Conservation (phyloP, 2,329 filamentous ascomycete species). For the Colletotrichum endophyticum region DNA sequence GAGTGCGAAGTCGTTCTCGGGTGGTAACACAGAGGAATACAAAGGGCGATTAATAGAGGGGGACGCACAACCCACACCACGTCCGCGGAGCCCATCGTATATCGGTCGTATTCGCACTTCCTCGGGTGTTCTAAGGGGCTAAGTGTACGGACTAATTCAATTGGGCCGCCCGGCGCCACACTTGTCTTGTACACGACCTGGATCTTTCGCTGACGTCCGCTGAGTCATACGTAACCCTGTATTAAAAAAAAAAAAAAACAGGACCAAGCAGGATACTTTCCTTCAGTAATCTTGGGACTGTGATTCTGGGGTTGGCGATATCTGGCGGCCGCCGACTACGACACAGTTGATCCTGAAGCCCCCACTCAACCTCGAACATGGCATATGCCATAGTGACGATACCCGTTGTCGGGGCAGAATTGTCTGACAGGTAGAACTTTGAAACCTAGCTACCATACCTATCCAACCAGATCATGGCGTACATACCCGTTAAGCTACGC, state of each 20-base stretch:
- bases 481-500: neutral
- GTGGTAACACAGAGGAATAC: neutral
- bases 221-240: neutral
- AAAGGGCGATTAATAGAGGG: constrained; percentile 7
- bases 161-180: constrained; percentile 9
- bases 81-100: constrained; percentile 14
- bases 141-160: neutral
- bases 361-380: neutral
- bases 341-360: neutral
- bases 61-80: neutral
- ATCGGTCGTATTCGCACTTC: constrained; percentile 5
- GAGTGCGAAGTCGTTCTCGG: neutral
- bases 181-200: neutral
- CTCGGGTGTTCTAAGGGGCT: constrained; percentile 4
- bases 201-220: neutral
- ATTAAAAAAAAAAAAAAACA: neutral
- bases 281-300: neutral
- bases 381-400: neutral
- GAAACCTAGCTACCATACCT: neutral
- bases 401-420: neutral
- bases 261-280: neutral
- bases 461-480: neutral
- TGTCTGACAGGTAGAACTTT: neutral
- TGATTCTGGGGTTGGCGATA: neutral
- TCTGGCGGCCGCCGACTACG: neutral